phyloP scores from a whole-genome alignment of 345 rosid genomes.

The Populus nigra region DNA sequence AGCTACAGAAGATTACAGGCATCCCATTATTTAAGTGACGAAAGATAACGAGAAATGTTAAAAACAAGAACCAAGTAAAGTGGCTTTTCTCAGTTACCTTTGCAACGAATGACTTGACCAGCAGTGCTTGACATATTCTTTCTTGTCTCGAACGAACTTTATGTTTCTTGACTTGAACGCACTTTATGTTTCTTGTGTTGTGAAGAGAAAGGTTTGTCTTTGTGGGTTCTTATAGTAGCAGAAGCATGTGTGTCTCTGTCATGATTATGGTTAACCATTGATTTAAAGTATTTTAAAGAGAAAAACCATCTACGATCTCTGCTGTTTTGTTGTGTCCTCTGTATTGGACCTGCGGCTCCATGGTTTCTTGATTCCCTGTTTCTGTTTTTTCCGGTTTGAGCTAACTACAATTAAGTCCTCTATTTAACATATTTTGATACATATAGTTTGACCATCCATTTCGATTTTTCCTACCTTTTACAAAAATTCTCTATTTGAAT shows the following conservation, averaged over 20 bases:
- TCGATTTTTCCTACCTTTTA: too few relatives aligned
- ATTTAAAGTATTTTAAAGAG: background rate
- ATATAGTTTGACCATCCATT: too few relatives aligned
- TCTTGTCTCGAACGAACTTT: background rate
- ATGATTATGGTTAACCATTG: background rate
- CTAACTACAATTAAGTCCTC: background rate
- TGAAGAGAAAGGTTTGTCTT: background rate
- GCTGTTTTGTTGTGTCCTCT: background rate
- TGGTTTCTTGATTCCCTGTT: background rate
- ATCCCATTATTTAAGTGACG: too few relatives aligned
- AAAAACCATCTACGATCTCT: background rate
- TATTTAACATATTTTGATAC: too few relatives aligned
- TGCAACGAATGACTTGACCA: slow-evolving; percentile 40
- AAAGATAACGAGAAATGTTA: too few relatives aligned
- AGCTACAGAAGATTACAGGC: slow-evolving; percentile 20
- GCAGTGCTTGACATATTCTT: slow-evolving; percentile 25
- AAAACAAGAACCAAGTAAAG: background rate
- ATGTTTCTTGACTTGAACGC: too few relatives aligned
- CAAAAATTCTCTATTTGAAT: too few relatives aligned
- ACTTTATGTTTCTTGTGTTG: background rate
- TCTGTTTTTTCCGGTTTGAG: background rate
- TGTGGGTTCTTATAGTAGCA: background rate
- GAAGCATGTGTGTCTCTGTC: background rate
- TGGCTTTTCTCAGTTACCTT: slow-evolving; percentile 21
- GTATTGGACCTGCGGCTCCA: background rate